Evolutionary conservation across 495 filamentous ascomycete genomes (phyloP).

Genomic region (Tuber indicum): DNA sequence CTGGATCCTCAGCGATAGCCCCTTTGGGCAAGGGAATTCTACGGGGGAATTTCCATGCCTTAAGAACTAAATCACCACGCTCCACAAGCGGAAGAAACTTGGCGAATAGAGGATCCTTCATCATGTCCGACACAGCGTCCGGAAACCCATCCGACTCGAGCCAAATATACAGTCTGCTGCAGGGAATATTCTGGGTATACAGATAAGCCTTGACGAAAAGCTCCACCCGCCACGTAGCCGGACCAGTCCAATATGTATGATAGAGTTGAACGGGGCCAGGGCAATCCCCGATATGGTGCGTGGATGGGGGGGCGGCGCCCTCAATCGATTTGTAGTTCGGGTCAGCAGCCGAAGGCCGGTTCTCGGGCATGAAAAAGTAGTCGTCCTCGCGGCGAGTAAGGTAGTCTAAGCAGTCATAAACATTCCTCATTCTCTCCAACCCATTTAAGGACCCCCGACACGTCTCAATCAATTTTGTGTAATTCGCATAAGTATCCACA

Average conservation of each 20-base stretch:
- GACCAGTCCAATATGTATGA: conserved; percentile 56
- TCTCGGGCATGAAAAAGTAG: conserved; percentile 49
- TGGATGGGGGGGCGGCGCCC: conserved; percentile 28
- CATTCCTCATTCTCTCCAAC: conserved; percentile 52
- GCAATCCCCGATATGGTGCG: conserved; percentile 46
- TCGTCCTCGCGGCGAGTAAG: conserved; percentile 47
- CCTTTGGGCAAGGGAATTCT: conserved; percentile 50
- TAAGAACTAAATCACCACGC: conserved; percentile 50
- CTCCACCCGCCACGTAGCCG: conserved; percentile 54
- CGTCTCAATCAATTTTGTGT: conserved; percentile 48
- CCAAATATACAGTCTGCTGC: conserved; percentile 52
- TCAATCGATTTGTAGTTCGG: conserved; percentile 39
- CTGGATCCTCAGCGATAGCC: conserved; percentile 32
- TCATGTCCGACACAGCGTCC: conserved; percentile 48
- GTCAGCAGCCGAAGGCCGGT: conserved; percentile 40
- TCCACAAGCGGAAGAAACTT: conserved; percentile 52
- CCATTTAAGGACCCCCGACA: conserved; percentile 49
- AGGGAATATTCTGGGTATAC: conserved; percentile 54
- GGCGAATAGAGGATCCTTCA: conserved; percentile 50
- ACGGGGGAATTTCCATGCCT: conserved; percentile 51
- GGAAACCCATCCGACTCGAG: conserved; percentile 50
- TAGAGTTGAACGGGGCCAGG: conserved; percentile 53
- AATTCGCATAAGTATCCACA: conserved; percentile 51
- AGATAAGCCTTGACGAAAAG: conserved; percentile 55
- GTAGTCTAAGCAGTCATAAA: conserved; percentile 51